A percentile compares a stretch with the other conserved stretches of the same genome.
These are phyloP conservation scores for Colletotrichum sp. DNA, from an alignment of 2,329 filamentous ascomycete genomes.

Conservation along the genomic window DNA sequence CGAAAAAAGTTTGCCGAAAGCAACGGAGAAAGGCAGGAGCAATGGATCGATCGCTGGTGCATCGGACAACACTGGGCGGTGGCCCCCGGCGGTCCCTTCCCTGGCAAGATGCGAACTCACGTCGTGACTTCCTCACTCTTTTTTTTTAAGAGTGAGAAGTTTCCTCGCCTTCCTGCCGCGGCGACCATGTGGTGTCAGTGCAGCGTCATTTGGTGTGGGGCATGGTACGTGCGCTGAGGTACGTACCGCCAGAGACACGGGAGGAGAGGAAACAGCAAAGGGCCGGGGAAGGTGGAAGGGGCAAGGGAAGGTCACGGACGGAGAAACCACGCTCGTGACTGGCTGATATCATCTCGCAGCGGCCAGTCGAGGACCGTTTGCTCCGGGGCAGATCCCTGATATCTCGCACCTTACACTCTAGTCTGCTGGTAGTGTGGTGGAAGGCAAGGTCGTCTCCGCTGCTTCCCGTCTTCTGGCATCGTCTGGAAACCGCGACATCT, in stretches of 20 bases:
- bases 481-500: conserved; percentile 7
- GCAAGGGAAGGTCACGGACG: conserved; percentile 2
- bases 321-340: background rate
- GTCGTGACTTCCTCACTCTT: background rate
- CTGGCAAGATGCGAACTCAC: background rate
- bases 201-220: conserved; percentile 13
- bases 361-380: conserved; percentile 5
- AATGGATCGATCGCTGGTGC: conserved; percentile 2
- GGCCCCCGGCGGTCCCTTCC: background rate
- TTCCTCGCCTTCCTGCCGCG: background rate
- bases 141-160: background rate
- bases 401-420: background rate
- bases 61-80: background rate
- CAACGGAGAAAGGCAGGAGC: background rate
- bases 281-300: background rate
- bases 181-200: conserved; percentile 10
- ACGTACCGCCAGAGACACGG: background rate
- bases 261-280: background rate
- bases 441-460: background rate
- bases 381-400: background rate
- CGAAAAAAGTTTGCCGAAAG: background rate
- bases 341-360: background rate
- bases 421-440: background rate
- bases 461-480: conserved; percentile 12
- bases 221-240: background rate